phyloP scores from a whole-genome alignment of 495 filamentous ascomycete genomes.

The Penicillium dipodomyicola region DNA sequence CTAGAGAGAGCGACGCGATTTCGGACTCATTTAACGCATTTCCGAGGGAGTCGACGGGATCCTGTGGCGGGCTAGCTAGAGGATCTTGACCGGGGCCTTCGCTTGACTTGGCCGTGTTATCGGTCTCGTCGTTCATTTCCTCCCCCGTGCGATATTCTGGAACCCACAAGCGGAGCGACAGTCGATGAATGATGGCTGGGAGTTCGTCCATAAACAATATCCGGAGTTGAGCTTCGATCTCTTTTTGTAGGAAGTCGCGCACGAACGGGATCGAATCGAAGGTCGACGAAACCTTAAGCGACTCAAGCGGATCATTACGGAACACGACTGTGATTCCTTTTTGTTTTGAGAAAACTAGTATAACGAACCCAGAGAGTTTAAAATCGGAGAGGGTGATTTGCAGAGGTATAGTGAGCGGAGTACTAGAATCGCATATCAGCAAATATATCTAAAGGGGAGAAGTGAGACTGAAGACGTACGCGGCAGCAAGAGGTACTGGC shows the following conservation, averaged over 20 bases:
- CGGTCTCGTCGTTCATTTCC: conserved; percentile 37
- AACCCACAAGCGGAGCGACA: conserved; percentile 87
- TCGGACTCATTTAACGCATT: conserved; percentile 69
- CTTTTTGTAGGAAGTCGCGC: conserved; percentile 92
- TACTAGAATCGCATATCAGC: conserved; percentile 33
- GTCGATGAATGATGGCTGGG: conserved; percentile 89
- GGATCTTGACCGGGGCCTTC: conserved; percentile 66
- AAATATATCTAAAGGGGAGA: neutral
- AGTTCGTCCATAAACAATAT: conserved; percentile 96
- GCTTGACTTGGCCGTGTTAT: conserved; percentile 23
- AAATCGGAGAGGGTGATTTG: conserved; percentile 97
- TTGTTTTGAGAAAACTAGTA: conserved; percentile 93
- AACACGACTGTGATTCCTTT: conserved; percentile 97
- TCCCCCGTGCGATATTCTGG: conserved; percentile 75
- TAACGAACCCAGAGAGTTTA: conserved; percentile 95
- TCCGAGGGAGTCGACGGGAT: conserved; percentile 73
- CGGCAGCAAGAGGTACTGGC: conserved; percentile 86
- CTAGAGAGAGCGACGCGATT: conserved; percentile 70
- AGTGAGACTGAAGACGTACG: conserved; percentile 46
- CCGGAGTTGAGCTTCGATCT: conserved; percentile 91
- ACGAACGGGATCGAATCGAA: conserved; percentile 99
- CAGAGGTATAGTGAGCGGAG: conserved; percentile 90
- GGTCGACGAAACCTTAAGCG: conserved; percentile 95
- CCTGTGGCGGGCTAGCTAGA: conserved; percentile 72
- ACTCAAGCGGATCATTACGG: conserved; percentile 95